Evolutionary conservation across 139 green algal genomes (phyloP).

Genomic region (Raphidocelis subcapitata): DNA sequence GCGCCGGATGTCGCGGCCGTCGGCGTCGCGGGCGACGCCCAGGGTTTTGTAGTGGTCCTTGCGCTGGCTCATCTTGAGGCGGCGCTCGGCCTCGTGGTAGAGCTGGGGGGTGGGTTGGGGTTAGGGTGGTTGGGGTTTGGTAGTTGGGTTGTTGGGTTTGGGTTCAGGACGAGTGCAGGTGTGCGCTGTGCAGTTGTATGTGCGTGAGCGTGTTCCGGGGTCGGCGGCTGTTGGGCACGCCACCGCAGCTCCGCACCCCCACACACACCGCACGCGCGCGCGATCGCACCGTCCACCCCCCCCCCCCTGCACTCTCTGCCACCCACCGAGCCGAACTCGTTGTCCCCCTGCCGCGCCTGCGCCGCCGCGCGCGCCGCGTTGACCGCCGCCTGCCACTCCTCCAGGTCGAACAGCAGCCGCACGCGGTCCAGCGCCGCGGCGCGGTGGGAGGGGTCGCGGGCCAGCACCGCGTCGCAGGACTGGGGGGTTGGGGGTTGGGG

Average conservation of each 20-base stretch:
- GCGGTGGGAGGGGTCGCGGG: constrained; percentile 13
- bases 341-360: constrained; percentile 28
- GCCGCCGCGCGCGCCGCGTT: constrained; percentile 39
- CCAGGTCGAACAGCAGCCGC: constrained; percentile 25
- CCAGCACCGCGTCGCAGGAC: constrained; percentile 23
- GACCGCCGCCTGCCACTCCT: constrained; percentile 48
- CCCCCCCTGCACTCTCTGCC: too few species aligned
- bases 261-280: not conserved
- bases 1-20: constrained; percentile 64
- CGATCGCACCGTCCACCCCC: constrained; percentile 1
- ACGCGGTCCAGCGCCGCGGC: constrained; percentile 24
- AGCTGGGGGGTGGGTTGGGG: constrained; percentile 17
- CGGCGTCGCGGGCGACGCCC: constrained; percentile 42
- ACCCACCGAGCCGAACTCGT: constrained; percentile 38
- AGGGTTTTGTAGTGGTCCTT: constrained; percentile 78
- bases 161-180: too few species aligned
- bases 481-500: not conserved
- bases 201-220: too few species aligned
- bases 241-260: too few species aligned
- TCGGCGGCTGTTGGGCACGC: too few species aligned
- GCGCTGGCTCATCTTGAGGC: constrained; percentile 45
- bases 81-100: constrained; percentile 40
- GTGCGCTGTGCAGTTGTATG: too few species aligned
- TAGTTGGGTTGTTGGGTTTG: too few species aligned
- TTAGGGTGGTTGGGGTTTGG: not conserved